These are phyloP conservation scores for Tanozyma kutaoensis DNA, from an alignment of 805 yeast genomes.

Conservation along the genomic window DNA sequence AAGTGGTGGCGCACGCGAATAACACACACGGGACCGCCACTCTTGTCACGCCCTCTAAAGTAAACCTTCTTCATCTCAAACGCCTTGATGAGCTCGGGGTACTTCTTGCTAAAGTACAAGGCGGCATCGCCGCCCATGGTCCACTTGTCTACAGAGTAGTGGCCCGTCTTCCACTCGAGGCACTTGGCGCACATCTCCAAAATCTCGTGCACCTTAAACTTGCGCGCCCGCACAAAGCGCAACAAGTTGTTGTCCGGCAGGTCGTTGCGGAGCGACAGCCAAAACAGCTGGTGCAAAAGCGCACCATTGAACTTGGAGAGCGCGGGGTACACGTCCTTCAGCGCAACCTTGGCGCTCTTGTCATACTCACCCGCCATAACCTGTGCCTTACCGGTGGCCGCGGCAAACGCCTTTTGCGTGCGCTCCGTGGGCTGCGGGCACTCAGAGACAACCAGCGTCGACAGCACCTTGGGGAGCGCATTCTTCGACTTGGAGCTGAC, in stretches of 20 bases:
- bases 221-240: constrained; percentile 8
- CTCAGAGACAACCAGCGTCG: constrained; percentile 2
- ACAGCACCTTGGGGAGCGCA: constrained; percentile 4
- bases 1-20: constrained; percentile 10
- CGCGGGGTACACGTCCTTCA: constrained; percentile 2
- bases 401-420: constrained; percentile 2
- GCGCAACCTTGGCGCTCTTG: constrained; percentile 1
- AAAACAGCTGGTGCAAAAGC: constrained; percentile 6
- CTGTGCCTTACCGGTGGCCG: constrained; percentile 4
- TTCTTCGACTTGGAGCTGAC: constrained; percentile 4
- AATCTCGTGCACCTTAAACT: constrained; percentile 4
- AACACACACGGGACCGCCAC: constrained; percentile 7
- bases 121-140: constrained; percentile 6
- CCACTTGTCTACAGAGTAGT: constrained; percentile 13
- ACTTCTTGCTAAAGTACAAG: constrained; percentile 2
- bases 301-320: constrained; percentile 4
- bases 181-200: constrained; percentile 5
- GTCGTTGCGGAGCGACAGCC: constrained; percentile 5
- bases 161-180: constrained; percentile 6
- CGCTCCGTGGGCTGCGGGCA: constrained; percentile 4
- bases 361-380: constrained; percentile 1
- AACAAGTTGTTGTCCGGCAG: constrained; percentile 7
- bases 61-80: constrained; percentile 6
- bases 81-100: constrained; percentile 7
- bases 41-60: constrained; percentile 6